Evolutionary conservation across 2,329 filamentous ascomycete species (phyloP), one percentile per base, ranked within the genome.

Genomic region (Scedosporium aurantiacum): DNA sequence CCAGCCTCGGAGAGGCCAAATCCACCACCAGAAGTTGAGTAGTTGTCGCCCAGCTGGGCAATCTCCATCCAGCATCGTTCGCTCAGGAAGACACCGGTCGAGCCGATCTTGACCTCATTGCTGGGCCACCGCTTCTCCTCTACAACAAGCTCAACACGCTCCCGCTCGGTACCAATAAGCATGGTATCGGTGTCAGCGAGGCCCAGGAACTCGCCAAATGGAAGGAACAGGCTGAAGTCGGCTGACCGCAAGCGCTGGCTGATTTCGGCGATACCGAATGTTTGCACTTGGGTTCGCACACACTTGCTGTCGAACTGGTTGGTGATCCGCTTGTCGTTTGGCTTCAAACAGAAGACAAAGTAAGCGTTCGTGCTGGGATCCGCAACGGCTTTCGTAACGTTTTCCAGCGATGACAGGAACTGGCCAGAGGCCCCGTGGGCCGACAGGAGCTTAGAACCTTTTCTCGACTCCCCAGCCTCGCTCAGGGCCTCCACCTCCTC

Each of bases 301-400:
- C 94, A 99, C 74, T 97, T 97, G 82, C 91, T 97, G 73, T 99
- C 94, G 68, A 97, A 99, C 70, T 99, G 94, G 67, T 99, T 99
- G 64, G 94, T 93, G 66, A 99, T 99, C 58, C 94, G 86, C 60
- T 94, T 84, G 71, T 99, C 94, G 67, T 99, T 99, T 23, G 94
- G 93, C 75, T 99, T 99, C 65, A 99, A 76, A 70, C 94, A 99
- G 74, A 99, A 97, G 54, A 99, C 84, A 68, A 97, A 97, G 74
- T 99, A 99, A 0, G 89, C 84, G 69, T 99, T 99, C 10, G 91
- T 89, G 69, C 91, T 90, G 3, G 87, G 83, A 2, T 89, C 85
- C 2, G 85, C 88, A 54, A 99, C 79, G 2, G 91, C 92, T 68
- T 93, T 92, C 63, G 87, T 95, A 62, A 99, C 90, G 63, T 94